Conservation (phyloP, 768 basidiomycete species). For the Gyrodon lividus region DNA sequence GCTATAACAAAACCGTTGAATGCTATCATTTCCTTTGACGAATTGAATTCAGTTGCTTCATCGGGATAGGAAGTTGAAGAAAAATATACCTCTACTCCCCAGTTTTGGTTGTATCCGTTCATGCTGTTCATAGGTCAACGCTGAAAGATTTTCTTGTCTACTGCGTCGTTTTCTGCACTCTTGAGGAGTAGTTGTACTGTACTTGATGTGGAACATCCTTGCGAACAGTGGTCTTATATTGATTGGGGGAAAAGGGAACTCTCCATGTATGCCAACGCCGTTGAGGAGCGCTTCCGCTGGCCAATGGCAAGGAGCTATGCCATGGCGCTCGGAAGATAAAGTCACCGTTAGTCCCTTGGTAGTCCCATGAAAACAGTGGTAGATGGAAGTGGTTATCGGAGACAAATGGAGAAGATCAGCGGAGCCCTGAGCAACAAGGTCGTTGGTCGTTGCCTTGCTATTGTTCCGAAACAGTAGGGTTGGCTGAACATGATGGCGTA, state of each 20-base stretch:
- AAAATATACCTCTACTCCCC: conserved; percentile 4
- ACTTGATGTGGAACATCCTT: neutral
- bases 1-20: conserved; percentile 6
- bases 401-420: neutral
- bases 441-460: neutral
- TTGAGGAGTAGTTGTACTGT: neutral
- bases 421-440: neutral
- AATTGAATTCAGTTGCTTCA: neutral
- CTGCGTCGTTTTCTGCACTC: neutral
- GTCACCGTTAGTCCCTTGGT: neutral
- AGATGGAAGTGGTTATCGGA: neutral
- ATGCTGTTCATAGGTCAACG: neutral
- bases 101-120: neutral
- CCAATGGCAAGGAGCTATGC: neutral
- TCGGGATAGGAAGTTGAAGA: neutral
- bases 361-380: neutral
- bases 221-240: neutral
- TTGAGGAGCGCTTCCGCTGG: neutral
- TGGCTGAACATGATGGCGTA: neutral
- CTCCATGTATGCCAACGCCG: neutral
- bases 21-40: neutral
- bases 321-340: neutral
- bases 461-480: neutral
- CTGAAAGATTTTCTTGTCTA: neutral
- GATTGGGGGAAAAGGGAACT: neutral